Evolutionary conservation across 2,329 filamentous ascomycete species (phyloP).

Genomic region (Teratosphaeria pseudoeucalypti): DNA sequence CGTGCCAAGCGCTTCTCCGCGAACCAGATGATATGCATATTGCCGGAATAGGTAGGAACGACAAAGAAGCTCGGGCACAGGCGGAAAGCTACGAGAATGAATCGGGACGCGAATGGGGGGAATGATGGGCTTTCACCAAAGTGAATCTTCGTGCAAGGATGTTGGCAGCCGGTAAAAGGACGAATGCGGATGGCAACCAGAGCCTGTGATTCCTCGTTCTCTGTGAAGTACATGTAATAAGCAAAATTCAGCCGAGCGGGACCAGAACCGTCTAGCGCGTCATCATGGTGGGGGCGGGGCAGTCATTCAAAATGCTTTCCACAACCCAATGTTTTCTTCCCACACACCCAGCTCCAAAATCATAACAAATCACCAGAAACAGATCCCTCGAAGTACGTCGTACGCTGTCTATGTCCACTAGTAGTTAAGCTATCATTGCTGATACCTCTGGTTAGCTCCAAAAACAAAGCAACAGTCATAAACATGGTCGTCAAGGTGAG

Average conservation of each 20-base stretch:
- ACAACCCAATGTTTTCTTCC: not conserved
- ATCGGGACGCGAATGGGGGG: not conserved
- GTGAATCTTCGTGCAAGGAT: not conserved
- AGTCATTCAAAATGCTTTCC: not conserved
- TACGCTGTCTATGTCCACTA: not conserved
- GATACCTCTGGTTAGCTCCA: not conserved
- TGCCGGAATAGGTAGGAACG: not conserved
- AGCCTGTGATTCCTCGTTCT: not conserved
- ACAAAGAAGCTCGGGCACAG: not conserved
- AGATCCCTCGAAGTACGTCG: not conserved
- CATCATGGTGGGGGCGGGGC: not conserved
- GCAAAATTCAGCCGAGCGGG: not conserved
- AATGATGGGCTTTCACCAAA: not conserved
- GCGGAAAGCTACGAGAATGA: not conserved
- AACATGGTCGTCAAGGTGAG: constrained; percentile 10
- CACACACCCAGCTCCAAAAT: not conserved
- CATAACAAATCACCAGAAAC: not conserved
- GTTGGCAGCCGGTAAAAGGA: not conserved
- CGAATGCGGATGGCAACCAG: too few species aligned
- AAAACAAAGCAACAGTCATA: not conserved
- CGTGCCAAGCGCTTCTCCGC: not conserved
- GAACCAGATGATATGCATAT: not conserved
- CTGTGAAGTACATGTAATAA: not conserved
- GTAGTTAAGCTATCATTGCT: not conserved
- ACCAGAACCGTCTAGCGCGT: not conserved